Percentiles rank a stretch among this genome's conserved stretches.
These are phyloP conservation scores for Trichoderma gamsii DNA, from an alignment of 495 filamentous ascomycete genomes.

Conservation along the genomic window DNA sequence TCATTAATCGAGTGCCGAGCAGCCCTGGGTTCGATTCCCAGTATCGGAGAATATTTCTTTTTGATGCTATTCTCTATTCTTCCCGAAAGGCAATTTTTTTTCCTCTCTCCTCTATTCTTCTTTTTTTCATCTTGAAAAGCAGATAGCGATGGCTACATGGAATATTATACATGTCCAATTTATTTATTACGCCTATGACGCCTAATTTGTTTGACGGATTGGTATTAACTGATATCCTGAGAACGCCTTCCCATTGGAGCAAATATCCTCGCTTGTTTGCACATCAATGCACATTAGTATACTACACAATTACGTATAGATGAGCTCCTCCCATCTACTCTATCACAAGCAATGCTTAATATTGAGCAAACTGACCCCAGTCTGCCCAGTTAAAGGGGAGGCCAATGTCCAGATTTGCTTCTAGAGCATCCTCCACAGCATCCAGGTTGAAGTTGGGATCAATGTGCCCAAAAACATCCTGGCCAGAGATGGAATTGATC, in stretches of 20 bases:
- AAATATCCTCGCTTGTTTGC: background rate
- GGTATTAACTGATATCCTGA: too few species aligned
- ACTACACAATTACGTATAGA: background rate
- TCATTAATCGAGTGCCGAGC: constrained; percentile 12
- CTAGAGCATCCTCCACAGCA: constrained; percentile 37
- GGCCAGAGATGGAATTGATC: constrained; percentile 30
- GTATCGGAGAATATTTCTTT: constrained; percentile 1
- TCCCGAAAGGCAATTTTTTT: too few species aligned
- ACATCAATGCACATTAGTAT: too few species aligned
- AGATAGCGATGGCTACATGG: too few species aligned
- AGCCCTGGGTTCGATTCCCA: constrained; percentile 15
- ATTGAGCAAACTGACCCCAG: constrained; percentile 13
- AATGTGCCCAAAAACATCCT: constrained; percentile 40
- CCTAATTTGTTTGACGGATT: too few species aligned
- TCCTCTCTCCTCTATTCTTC: background rate
- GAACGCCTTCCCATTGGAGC: background rate
- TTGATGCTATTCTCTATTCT: too few species aligned
- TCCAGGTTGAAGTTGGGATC: constrained; percentile 39
- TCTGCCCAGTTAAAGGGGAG: constrained; percentile 30
- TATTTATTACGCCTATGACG: too few species aligned
- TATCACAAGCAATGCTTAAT: background rate
- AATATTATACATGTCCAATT: too few species aligned
- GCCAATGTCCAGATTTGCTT: constrained; percentile 36
- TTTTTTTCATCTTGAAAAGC: background rate
- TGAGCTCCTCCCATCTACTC: background rate